Percentiles rank a stretch among this genome's conserved stretches.
Conservation (phyloP, 2,329 filamentous ascomycete species). For the Monilinia aucupariae region DNA sequence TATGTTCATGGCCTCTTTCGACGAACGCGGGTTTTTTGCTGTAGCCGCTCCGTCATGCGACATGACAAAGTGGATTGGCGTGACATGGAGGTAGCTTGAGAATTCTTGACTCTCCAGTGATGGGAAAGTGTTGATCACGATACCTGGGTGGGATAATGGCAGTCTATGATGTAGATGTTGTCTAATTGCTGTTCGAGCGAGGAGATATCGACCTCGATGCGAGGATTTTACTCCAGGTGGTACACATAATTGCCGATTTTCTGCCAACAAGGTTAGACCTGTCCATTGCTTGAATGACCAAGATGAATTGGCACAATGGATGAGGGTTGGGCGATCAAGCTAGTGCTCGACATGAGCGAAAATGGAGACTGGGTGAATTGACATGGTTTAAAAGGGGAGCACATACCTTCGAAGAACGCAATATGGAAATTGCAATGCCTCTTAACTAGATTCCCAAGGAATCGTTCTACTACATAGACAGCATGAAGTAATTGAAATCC, state of each 20-base stretch:
- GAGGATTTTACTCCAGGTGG: constrained; percentile 39
- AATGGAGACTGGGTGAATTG: too few species aligned
- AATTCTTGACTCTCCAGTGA: constrained; percentile 48
- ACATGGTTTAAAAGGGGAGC: not conserved
- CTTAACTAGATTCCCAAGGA: constrained; percentile 54
- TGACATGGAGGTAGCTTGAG: constrained; percentile 46
- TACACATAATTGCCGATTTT: constrained; percentile 50
- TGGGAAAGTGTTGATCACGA: constrained; percentile 40
- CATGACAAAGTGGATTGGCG: constrained; percentile 62
- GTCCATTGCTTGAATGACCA: not conserved
- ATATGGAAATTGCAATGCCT: constrained; percentile 67
- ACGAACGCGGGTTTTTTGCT: not conserved
- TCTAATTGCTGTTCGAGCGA: constrained; percentile 59
- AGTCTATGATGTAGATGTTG: constrained; percentile 45
- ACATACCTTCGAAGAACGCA: constrained; percentile 52
- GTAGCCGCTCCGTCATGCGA: constrained; percentile 53
- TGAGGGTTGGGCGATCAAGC: too few species aligned
- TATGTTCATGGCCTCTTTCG: constrained; percentile 25
- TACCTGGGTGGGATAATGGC: constrained; percentile 24
- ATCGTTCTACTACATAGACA: constrained; percentile 61
- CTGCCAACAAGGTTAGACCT: constrained; percentile 23
- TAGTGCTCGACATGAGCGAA: too few species aligned
- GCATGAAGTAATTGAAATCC: constrained; percentile 70
- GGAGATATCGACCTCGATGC: constrained; percentile 43
- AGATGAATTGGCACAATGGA: not conserved